A percentile compares a stretch with the other conserved stretches of the same genome.
Conservation (phyloP, 176 grass and related monocot genomes). For the Rhipidocladum racemiflorum region DNA sequence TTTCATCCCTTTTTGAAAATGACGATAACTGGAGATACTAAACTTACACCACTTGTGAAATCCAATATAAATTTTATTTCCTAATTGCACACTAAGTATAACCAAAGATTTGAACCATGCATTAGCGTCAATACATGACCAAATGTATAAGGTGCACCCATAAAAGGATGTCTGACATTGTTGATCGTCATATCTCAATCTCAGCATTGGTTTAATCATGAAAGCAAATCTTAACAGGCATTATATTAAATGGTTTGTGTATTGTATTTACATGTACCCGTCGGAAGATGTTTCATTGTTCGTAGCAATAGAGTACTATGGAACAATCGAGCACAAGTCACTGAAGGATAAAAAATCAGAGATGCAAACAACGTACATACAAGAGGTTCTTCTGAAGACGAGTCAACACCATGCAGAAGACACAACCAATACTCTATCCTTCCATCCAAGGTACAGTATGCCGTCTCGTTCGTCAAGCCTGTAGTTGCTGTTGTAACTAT, state of each 20-base stretch:
- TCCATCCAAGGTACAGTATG: conserved; percentile 60
- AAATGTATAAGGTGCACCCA: not conserved
- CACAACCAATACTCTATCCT: conserved; percentile 51
- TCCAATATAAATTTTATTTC: not conserved
- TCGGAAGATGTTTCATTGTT: conserved; percentile 11
- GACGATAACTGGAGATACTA: not conserved
- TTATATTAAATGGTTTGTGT: not conserved
- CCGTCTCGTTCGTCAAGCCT: conserved; percentile 47
- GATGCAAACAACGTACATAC: not conserved
- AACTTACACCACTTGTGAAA: not conserved
- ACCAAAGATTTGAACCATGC: not conserved
- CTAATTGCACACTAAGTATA: not conserved
- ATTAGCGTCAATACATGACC: not conserved
- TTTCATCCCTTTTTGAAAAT: not conserved
- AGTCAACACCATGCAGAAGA: conserved; percentile 56
- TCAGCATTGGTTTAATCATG: not conserved
- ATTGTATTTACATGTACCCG: not conserved
- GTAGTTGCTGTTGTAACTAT: conserved; percentile 40
- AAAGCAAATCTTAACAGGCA: not conserved
- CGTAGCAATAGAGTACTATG: not conserved
- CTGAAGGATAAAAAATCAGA: not conserved
- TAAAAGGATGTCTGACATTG: not conserved
- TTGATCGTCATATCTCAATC: not conserved
- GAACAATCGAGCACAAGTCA: not conserved
- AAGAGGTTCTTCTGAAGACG: conserved; percentile 6